Percentiles rank a stretch among this genome's conserved stretches.
These are phyloP conservation scores for Silene conica DNA, from an alignment of 148 eudicot genomes.

Conservation along the genomic window DNA sequence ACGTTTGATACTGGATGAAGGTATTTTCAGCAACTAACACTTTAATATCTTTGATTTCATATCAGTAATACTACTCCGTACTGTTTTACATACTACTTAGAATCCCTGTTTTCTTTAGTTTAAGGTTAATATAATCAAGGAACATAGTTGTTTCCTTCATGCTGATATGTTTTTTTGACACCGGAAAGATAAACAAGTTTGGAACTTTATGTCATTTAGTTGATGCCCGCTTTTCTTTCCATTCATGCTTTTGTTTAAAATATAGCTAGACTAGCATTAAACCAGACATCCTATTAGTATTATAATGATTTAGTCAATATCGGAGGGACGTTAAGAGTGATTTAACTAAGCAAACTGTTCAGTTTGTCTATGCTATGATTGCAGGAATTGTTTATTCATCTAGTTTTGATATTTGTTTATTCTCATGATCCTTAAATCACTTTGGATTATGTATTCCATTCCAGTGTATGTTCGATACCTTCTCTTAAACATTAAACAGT, in stretches of 20 bases:
- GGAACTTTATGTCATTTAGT: slow-evolving; percentile 18
- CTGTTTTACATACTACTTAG: slow-evolving; percentile 6
- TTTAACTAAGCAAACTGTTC: not conserved
- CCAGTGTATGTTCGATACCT: not conserved
- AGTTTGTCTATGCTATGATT: slow-evolving; percentile 3
- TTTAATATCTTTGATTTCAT: no score
- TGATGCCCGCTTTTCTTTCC: slow-evolving; percentile 19
- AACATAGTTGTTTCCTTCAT: slow-evolving; percentile 20
- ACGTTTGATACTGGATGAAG: not conserved
- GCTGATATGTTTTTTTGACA: slow-evolving; percentile 18
- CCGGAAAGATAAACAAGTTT: slow-evolving; percentile 19
- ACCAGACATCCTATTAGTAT: slow-evolving; percentile 3
- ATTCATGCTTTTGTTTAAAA: slow-evolving; percentile 6
- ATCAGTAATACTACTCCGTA: no score
- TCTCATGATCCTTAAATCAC: slow-evolving; percentile 13
- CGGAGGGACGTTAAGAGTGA: slow-evolving; percentile 7
- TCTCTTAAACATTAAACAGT: not conserved
- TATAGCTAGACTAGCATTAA: slow-evolving; percentile 7
- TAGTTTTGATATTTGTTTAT: slow-evolving; percentile 19
- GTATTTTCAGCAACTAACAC: not conserved
- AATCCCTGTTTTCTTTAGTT: not conserved
- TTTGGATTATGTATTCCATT: slow-evolving; percentile 9
- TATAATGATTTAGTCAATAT: slow-evolving; percentile 4
- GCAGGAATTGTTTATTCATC: slow-evolving; percentile 1
- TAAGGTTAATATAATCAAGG: not conserved